A percentile compares a stretch with the other conserved stretches of the same genome.
These are phyloP conservation scores for Colletotrichum simmondsii DNA, from an alignment of 2,329 filamentous ascomycete species.

Conservation along the genomic window DNA sequence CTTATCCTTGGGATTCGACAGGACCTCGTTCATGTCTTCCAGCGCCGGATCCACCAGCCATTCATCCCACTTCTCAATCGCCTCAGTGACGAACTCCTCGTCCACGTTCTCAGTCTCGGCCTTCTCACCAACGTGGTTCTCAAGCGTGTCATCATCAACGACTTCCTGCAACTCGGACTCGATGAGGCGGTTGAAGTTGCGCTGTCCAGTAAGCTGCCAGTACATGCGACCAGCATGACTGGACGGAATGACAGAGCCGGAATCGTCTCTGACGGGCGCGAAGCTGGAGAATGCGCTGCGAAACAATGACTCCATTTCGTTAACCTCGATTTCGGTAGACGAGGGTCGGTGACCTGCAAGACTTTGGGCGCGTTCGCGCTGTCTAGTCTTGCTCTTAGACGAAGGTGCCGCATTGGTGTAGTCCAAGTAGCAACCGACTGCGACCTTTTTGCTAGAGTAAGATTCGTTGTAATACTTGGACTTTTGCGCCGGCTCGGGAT, in stretches of 20 bases:
- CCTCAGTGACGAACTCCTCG: constrained; percentile 62
- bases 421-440: constrained; percentile 77
- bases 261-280: constrained; percentile 80
- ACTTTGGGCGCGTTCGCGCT: constrained; percentile 78
- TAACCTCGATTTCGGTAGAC: constrained; percentile 65
- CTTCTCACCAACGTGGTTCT: constrained; percentile 42
- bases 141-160: constrained; percentile 48
- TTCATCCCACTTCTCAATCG: constrained; percentile 69
- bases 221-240: constrained; percentile 76
- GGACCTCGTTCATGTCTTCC: constrained; percentile 52
- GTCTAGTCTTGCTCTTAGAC: constrained; percentile 68
- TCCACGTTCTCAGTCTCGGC: constrained; percentile 51
- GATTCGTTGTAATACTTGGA: constrained; percentile 64
- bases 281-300: constrained; percentile 83
- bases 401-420: constrained; percentile 72
- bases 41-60: constrained; percentile 67
- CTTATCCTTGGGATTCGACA: constrained; percentile 56
- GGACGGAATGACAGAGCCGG: constrained; percentile 75
- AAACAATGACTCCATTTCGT: constrained; percentile 80
- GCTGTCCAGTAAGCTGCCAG: constrained; percentile 79
- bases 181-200: constrained; percentile 72
- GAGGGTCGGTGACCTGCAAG: constrained; percentile 69
- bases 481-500: constrained; percentile 66
- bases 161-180: constrained; percentile 61
- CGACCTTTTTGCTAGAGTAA: constrained; percentile 75